phyloP scores from a whole-genome alignment of 192 early-diverging fungal species.

The Rhizoclosmatium sp. region DNA sequence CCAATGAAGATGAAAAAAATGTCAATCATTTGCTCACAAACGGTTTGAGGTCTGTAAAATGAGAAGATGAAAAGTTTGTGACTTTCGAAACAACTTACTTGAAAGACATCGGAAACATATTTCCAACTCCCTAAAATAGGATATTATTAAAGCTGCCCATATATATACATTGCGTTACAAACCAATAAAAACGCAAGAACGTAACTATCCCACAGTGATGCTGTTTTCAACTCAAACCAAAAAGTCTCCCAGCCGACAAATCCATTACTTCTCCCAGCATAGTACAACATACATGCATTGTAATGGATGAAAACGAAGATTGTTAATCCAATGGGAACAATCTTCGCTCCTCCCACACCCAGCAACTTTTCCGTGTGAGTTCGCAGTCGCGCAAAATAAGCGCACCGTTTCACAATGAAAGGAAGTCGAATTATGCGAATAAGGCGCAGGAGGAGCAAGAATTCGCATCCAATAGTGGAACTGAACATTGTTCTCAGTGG shows the following conservation, averaged over 20 bases:
- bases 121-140: constrained; percentile 30
- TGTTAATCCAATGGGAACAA: neutral
- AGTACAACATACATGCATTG: constrained; percentile 35
- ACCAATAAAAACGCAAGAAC: neutral
- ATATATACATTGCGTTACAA: too few species aligned
- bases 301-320: constrained; percentile 36
- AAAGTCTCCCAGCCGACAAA: constrained; percentile 9
- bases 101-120: constrained; percentile 32
- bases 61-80: too few species aligned
- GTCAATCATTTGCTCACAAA: constrained; percentile 1
- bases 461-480: neutral
- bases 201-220: neutral
- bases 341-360: neutral
- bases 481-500: neutral
- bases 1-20: constrained; percentile 7
- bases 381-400: neutral
- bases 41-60: neutral
- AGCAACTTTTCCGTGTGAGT: neutral
- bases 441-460: neutral
- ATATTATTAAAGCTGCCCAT: too few species aligned
- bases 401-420: neutral
- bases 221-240: neutral
- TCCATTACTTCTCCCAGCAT: constrained; percentile 16
- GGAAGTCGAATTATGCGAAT: neutral
- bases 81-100: neutral